phyloP scores from a whole-genome alignment of 179 eudicot species.

The Heliamphora pulchella region DNA sequence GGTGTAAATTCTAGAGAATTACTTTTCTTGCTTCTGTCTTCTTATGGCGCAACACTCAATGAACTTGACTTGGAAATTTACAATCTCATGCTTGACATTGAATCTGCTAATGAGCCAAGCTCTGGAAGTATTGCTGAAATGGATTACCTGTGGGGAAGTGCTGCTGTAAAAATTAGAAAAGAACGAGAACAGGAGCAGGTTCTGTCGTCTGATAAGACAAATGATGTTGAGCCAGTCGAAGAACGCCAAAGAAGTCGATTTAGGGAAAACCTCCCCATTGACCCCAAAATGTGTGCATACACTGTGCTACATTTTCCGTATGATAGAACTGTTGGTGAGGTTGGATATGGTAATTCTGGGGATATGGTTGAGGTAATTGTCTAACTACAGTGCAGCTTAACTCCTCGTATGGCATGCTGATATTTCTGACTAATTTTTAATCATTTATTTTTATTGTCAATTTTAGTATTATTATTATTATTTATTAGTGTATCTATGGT shows the following conservation, averaged over 20 bases:
- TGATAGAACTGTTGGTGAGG: slow-evolving; percentile 31
- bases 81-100: slow-evolving; percentile 53
- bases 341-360: slow-evolving; percentile 25
- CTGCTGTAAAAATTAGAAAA: slow-evolving; percentile 45
- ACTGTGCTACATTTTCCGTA: slow-evolving; percentile 76
- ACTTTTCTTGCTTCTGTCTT: slow-evolving; percentile 56
- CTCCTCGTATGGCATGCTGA: neutral
- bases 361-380: slow-evolving; percentile 42
- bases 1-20: slow-evolving; percentile 60
- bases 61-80: slow-evolving; percentile 78
- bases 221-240: slow-evolving; percentile 36
- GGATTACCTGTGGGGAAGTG: slow-evolving; percentile 92
- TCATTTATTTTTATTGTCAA: neutral
- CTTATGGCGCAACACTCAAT: slow-evolving; percentile 81
- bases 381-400: neutral
- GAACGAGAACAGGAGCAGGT: slow-evolving; percentile 32
- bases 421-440: neutral
- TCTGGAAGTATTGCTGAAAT: slow-evolving; percentile 44
- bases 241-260: slow-evolving; percentile 57
- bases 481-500: neutral
- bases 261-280: slow-evolving; percentile 75
- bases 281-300: slow-evolving; percentile 63
- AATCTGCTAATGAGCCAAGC: slow-evolving; percentile 31
- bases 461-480: neutral
- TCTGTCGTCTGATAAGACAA: slow-evolving; percentile 18